These are phyloP conservation scores for Apophysomyces sp. DNA, from an alignment of 371 early-diverging fungal genomes.

Conservation along the genomic window DNA sequence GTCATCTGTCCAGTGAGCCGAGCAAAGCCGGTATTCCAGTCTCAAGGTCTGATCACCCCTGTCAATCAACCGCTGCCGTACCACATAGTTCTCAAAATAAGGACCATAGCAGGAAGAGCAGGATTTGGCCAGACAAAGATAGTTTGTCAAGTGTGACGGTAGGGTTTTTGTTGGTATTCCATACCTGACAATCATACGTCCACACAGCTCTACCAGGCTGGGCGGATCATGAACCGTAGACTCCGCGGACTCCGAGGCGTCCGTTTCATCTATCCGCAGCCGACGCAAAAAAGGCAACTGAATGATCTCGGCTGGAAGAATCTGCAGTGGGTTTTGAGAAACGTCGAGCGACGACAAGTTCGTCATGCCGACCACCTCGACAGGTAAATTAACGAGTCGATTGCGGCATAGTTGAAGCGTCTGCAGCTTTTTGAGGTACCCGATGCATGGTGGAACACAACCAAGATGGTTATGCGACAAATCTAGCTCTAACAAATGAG, in stretches of 20 bases:
- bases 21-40: slow-evolving; percentile 72
- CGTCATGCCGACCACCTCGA: slow-evolving; percentile 44
- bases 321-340: slow-evolving; percentile 61
- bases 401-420: slow-evolving; percentile 58
- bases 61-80: slow-evolving; percentile 65
- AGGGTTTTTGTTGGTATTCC: slow-evolving; percentile 52
- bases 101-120: slow-evolving; percentile 92
- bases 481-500: slow-evolving; percentile 67
- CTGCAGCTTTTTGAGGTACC: slow-evolving; percentile 40
- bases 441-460: slow-evolving; percentile 62
- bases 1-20: slow-evolving; percentile 79
- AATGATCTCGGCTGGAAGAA: slow-evolving; percentile 74
- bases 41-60: slow-evolving; percentile 53
- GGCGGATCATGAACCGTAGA: slow-evolving; percentile 35
- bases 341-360: slow-evolving; percentile 63
- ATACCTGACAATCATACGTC: slow-evolving; percentile 54
- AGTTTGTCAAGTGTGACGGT: slow-evolving; percentile 54
- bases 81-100: slow-evolving; percentile 67
- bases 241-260: slow-evolving; percentile 45
- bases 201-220: slow-evolving; percentile 73
- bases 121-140: slow-evolving; percentile 61
- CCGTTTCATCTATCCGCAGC: slow-evolving; percentile 46
- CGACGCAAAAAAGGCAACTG: slow-evolving; percentile 65
- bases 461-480: slow-evolving; percentile 65
- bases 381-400: slow-evolving; percentile 55